phyloP scores from a whole-genome alignment of 805 yeast species.

The Candida andamanensis region DNA sequence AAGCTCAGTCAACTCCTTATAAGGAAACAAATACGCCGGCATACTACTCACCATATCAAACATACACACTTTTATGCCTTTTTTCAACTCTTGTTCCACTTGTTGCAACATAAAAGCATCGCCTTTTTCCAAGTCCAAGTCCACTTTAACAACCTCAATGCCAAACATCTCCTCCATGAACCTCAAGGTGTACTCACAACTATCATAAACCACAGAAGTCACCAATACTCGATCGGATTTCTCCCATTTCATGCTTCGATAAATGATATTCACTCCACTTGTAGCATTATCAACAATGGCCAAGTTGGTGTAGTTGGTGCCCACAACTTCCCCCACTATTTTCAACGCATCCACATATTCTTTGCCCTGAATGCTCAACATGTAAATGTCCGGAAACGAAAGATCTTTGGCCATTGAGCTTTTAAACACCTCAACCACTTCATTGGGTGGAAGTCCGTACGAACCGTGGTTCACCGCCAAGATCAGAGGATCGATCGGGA shows the following conservation, averaged over 20 bases:
- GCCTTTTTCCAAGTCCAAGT: slow-evolving; percentile 29
- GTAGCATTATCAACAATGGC: slow-evolving; percentile 60
- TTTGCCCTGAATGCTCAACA: slow-evolving; percentile 20
- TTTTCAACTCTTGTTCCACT: slow-evolving; percentile 18
- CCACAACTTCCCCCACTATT: slow-evolving; percentile 35
- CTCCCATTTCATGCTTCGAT: slow-evolving; percentile 48
- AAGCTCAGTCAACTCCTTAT: slow-evolving; percentile 37
- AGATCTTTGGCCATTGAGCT: slow-evolving; percentile 19
- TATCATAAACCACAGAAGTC: slow-evolving; percentile 47
- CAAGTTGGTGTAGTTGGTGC: slow-evolving; percentile 42
- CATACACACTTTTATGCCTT: slow-evolving; percentile 36
- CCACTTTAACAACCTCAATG: slow-evolving; percentile 28
- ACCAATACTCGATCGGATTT: slow-evolving; percentile 49
- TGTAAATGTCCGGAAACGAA: slow-evolving; percentile 45
- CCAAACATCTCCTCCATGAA: slow-evolving; percentile 32
- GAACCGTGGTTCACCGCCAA: slow-evolving; percentile 67
- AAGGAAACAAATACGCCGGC: slow-evolving; percentile 63
- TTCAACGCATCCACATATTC: slow-evolving; percentile 31
- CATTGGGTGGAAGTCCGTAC: slow-evolving; percentile 51
- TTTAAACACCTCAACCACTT: slow-evolving; percentile 37
- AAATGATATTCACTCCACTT: slow-evolving; percentile 50
- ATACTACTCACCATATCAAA: slow-evolving; percentile 57
- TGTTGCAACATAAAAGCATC: slow-evolving; percentile 26
- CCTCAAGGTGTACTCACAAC: slow-evolving; percentile 49
- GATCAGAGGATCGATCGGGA: no score